A percentile compares a stretch with the other conserved stretches of the same genome.
phyloP scores from a whole-genome alignment of 164 flowering plant species.

The Dillenia turbinata region DNA sequence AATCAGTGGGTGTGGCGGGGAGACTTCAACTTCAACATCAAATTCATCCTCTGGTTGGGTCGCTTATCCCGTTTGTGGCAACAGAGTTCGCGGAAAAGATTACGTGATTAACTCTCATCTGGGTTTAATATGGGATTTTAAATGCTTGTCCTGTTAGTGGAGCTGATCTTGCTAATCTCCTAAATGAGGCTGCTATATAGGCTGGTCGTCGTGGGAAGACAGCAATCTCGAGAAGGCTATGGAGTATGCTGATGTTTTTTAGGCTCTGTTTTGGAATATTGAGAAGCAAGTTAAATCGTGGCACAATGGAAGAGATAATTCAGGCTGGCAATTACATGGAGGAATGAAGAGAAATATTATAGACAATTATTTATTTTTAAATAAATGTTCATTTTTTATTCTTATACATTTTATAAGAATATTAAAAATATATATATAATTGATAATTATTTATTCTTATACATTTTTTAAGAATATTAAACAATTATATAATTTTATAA shows the following conservation, averaged over 20 bases:
- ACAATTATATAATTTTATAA: too few species aligned
- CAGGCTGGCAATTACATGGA: constrained; percentile 50
- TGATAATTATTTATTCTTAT: too few species aligned
- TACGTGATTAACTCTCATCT: constrained; percentile 60
- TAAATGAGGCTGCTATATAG: constrained; percentile 31
- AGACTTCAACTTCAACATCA: neutral
- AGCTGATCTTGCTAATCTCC: constrained; percentile 29
- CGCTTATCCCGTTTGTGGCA: constrained; percentile 73
- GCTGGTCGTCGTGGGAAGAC: constrained; percentile 28
- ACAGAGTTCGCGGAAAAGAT: constrained; percentile 32
- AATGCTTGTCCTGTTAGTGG: constrained; percentile 12
- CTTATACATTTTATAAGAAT: too few species aligned
- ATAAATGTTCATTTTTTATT: too few species aligned
- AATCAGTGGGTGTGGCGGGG: constrained; percentile 3
- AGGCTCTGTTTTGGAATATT: constrained; percentile 66
- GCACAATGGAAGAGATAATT: constrained; percentile 29
- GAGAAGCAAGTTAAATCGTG: constrained; percentile 45
- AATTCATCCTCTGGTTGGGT: constrained; percentile 31
- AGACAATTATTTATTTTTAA: too few species aligned
- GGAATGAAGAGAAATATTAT: constrained; percentile 24
- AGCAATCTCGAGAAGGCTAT: constrained; percentile 28
- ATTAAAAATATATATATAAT: too few species aligned
- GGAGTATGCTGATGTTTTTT: constrained; percentile 53
- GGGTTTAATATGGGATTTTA: constrained; percentile 30
- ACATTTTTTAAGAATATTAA: too few species aligned